Conservation (phyloP, 2,329 filamentous ascomycete species). For the Pestalotiopsis sp. region DNA sequence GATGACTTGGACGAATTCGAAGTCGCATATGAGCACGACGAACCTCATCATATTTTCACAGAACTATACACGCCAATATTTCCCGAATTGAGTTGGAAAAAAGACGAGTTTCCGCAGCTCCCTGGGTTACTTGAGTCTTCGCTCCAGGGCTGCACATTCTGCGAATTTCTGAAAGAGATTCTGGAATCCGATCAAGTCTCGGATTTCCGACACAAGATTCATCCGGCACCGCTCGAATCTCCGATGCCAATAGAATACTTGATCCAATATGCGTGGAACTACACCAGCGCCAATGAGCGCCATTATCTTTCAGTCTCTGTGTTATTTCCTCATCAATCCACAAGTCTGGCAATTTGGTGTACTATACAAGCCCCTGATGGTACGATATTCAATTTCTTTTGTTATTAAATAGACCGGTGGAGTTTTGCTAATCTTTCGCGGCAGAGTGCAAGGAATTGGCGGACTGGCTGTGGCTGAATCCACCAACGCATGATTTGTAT, state of each 20-base stretch:
- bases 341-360: background rate
- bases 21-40: background rate
- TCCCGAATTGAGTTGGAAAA: fast-evolving
- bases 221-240: background rate
- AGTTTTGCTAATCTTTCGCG: background rate
- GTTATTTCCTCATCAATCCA: background rate
- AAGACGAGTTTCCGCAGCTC: background rate
- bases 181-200: background rate
- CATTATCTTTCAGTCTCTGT: background rate
- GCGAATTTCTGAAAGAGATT: background rate
- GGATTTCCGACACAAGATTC: background rate
- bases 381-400: background rate
- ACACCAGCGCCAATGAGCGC: background rate
- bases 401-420: background rate
- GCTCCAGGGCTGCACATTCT: background rate
- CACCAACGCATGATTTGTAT: background rate
- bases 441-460: background rate
- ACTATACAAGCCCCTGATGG: background rate
- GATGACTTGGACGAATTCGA: background rate
- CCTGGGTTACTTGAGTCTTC: background rate
- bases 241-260: background rate
- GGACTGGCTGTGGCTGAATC: background rate
- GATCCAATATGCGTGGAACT: background rate
- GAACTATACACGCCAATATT: background rate
- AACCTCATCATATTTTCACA: background rate